phyloP scores from a whole-genome alignment of 768 basidiomycete genomes.

The Termitomyces sp. region DNA sequence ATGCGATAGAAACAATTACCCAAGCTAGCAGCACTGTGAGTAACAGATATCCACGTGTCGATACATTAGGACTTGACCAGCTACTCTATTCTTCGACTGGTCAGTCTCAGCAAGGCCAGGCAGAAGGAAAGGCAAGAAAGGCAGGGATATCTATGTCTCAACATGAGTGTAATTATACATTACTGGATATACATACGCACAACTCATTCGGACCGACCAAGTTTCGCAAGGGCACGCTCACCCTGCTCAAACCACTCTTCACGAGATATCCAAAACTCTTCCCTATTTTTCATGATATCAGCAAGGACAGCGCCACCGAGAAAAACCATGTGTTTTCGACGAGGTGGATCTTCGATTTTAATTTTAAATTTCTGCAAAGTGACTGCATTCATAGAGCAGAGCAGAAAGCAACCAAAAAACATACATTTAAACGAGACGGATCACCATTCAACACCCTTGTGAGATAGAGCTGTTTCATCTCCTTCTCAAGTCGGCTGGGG shows the following conservation, averaged over 20 bases:
- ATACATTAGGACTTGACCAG: not conserved
- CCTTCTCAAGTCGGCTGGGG: conserved; percentile 94
- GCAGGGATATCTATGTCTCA: not conserved
- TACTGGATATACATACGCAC: not conserved
- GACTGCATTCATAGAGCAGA: not conserved
- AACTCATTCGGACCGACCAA: conserved; percentile 55
- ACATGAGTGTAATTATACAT: not conserved
- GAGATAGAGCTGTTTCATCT: conserved; percentile 99
- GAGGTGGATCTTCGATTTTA: conserved; percentile 95
- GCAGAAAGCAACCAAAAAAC: conserved; percentile 23
- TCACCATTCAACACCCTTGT: conserved; percentile 84
- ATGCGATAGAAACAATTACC: conserved; percentile 17
- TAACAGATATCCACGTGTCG: not conserved
- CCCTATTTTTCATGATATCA: conserved; percentile 94
- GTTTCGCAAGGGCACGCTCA: conserved; percentile 73
- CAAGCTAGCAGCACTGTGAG: too few species aligned
- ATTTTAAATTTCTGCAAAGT: conserved; percentile 93
- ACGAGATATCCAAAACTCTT: conserved; percentile 93
- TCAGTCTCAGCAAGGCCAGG: not conserved
- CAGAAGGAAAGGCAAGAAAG: not conserved
- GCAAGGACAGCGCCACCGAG: conserved; percentile 97
- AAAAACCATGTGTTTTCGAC: conserved; percentile 99
- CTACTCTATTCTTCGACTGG: not conserved
- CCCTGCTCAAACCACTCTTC: conserved; percentile 97
- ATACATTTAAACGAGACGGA: conserved; percentile 76